Conservation (phyloP, 495 filamentous ascomycete species). For the Immersiella caudata region DNA sequence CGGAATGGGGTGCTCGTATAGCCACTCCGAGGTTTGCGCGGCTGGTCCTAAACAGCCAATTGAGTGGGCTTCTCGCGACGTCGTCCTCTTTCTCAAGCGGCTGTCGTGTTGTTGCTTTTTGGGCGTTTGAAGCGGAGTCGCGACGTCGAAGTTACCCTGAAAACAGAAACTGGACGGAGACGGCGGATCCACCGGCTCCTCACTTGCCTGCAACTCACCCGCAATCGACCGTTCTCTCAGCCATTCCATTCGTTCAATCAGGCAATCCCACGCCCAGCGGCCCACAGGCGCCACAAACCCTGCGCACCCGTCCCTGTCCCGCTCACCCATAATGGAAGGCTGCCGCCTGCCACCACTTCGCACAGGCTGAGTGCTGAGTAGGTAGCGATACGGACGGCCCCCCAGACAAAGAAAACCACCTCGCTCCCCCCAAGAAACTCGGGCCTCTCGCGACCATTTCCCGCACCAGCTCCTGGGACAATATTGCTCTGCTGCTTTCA, state of each 20-base stretch:
- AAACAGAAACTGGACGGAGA: background rate
- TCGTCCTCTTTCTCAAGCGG: background rate
- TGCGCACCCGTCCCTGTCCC: slow-evolving; percentile 5
- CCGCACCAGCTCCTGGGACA: slow-evolving; percentile 1
- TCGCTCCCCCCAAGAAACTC: slow-evolving; percentile 10
- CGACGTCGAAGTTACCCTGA: background rate
- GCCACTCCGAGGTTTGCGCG: background rate
- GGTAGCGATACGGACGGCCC: background rate
- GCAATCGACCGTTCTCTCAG: background rate
- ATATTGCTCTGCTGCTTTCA: background rate
- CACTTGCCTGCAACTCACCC: slow-evolving; percentile 6
- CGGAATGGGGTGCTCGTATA: background rate
- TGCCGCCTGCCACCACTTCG: slow-evolving; percentile 8
- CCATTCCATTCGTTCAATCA: slow-evolving; percentile 5
- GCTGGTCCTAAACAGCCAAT: background rate
- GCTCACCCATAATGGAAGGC: slow-evolving; percentile 6
- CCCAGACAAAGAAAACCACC: background rate
- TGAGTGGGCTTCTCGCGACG: background rate
- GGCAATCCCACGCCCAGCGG: slow-evolving; percentile 12
- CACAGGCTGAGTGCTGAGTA: slow-evolving; percentile 1
- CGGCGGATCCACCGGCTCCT: background rate
- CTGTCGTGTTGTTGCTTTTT: background rate
- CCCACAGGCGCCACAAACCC: slow-evolving; percentile 8
- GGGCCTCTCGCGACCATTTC: slow-evolving; percentile 14
- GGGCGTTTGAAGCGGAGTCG: background rate